Conservation (phyloP, 1,139 yeast genomes). For the Hemisphaericaspora xylofermentans region DNA sequence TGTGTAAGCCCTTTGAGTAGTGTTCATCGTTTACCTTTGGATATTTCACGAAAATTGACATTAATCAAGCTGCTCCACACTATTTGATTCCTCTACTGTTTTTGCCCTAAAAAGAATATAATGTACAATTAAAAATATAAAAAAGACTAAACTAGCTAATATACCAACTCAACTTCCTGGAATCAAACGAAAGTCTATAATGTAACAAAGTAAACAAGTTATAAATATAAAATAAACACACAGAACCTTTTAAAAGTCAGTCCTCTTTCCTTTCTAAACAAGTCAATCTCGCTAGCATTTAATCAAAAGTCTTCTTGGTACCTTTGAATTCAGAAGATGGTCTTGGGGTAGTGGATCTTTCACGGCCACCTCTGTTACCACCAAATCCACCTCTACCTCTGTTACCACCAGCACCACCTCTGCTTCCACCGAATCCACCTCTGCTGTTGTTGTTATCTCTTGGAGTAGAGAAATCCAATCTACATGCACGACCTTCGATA, state of each 20-base stretch:
- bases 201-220: constrained; percentile 3
- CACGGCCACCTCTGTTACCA: constrained; percentile 33
- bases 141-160: background rate
- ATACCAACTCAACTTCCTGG: background rate
- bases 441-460: constrained; percentile 55
- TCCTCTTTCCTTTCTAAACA: constrained; percentile 10
- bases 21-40: too few relatives aligned
- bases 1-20: too few relatives aligned
- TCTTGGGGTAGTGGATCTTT: constrained; percentile 55
- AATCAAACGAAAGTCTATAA: constrained; percentile 4
- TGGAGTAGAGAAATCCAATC: constrained; percentile 94
- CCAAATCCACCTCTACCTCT: constrained; percentile 26
- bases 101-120: background rate
- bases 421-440: constrained; percentile 16
- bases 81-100: too few relatives aligned
- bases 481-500: constrained; percentile 89
- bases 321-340: constrained; percentile 68
- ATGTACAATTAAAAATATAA: background rate
- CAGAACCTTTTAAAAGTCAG: background rate
- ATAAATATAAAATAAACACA: background rate
- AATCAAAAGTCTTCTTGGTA: constrained; percentile 77
- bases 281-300: constrained; percentile 17
- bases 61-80: too few relatives aligned
- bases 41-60: too few relatives aligned
- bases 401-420: constrained; percentile 32